Evolutionary conservation across 306 rosid genomes (phyloP).

Genomic region (Cucumis melo): DNA sequence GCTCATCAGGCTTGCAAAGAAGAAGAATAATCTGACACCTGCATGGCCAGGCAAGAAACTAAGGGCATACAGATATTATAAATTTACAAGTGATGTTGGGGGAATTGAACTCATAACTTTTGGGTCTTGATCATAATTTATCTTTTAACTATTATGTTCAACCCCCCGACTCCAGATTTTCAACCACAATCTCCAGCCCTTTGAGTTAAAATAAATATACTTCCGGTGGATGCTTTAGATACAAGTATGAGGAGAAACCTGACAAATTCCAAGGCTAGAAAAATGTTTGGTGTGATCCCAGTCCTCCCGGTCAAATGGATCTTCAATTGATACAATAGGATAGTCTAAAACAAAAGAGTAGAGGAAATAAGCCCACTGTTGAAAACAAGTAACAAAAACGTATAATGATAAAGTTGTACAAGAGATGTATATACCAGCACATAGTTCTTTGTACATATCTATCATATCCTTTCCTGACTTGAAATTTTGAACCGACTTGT

Average conservation of each 20-base stretch:
- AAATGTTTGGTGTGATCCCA: conserved; percentile 75
- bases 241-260: conserved; percentile 30
- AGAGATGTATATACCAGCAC: conserved; percentile 38
- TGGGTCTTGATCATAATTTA: background rate
- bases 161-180: background rate
- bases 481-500: conserved; percentile 69
- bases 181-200: background rate
- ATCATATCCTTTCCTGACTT: conserved; percentile 85
- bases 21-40: background rate
- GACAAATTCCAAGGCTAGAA: conserved; percentile 61
- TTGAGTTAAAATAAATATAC: background rate
- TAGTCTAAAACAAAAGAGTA: conserved; percentile 35
- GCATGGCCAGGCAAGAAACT: background rate
- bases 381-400: background rate
- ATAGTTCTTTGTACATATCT: conserved; percentile 62
- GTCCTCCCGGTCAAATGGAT: conserved; percentile 95
- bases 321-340: conserved; percentile 80
- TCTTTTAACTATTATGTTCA: background rate
- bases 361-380: conserved; percentile 4
- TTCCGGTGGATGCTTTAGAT: background rate
- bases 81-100: background rate
- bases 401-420: background rate
- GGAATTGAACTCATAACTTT: background rate
- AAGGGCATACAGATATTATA: background rate
- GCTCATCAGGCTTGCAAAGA: background rate